Evolutionary conservation across 441 rosid genomes (phyloP).

Genomic region (Lepidium campestre): DNA sequence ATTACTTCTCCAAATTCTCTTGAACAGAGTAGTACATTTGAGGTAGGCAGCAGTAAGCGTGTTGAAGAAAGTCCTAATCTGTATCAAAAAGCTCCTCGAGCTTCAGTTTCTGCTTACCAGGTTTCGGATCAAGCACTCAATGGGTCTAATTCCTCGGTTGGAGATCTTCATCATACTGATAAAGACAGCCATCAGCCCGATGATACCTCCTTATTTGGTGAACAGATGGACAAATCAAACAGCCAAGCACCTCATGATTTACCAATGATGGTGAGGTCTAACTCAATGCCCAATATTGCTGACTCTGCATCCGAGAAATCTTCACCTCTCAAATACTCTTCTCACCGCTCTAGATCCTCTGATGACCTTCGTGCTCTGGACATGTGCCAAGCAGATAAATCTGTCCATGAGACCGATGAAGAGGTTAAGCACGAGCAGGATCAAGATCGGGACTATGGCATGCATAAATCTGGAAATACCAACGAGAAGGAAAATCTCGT

Average conservation of each 20-base stretch:
- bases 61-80: constrained; percentile 26
- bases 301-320: constrained; percentile 31
- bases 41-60: constrained; percentile 28
- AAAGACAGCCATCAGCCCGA: constrained; percentile 40
- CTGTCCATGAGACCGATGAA: constrained; percentile 30
- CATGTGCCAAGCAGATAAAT: constrained; percentile 32
- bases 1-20: constrained; percentile 48
- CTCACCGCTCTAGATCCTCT: constrained; percentile 46
- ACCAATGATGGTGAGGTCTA: constrained; percentile 40
- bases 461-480: constrained; percentile 27
- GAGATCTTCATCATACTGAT: constrained; percentile 46
- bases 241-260: constrained; percentile 33
- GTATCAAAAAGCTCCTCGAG: constrained; percentile 26
- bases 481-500: constrained; percentile 33
- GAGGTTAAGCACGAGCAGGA: constrained; percentile 33
- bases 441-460: constrained; percentile 30
- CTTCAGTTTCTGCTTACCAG: constrained; percentile 39
- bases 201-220: constrained; percentile 37
- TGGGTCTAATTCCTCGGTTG: constrained; percentile 58
- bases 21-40: constrained; percentile 31
- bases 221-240: constrained; percentile 35
- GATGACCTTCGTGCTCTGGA: constrained; percentile 48
- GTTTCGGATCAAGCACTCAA: constrained; percentile 38
- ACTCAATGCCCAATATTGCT: constrained; percentile 53
- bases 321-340: constrained; percentile 28